Conservation (phyloP, 805 yeast species). For the Nakazawaea ambrosiae region DNA sequence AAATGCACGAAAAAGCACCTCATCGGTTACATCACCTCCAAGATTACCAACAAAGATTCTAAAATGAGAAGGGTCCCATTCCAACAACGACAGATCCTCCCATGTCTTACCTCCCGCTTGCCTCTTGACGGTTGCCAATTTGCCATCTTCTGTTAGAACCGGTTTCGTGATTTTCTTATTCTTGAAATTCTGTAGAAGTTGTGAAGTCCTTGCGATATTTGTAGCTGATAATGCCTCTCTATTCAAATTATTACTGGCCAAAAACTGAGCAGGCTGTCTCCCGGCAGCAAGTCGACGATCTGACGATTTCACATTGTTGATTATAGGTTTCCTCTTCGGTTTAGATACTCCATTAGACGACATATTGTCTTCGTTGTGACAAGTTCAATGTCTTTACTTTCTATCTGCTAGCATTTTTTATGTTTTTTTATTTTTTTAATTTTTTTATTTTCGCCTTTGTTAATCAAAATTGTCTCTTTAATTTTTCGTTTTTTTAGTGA, state of each 20-base stretch:
- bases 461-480: too few species aligned
- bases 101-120: constrained; percentile 39
- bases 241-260: constrained; percentile 21
- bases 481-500: too few species aligned
- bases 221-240: constrained; percentile 19
- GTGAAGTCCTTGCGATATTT: constrained; percentile 14
- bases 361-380: too few species aligned
- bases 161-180: constrained; percentile 8
- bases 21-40: constrained; percentile 60
- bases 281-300: constrained; percentile 53
- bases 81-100: constrained; percentile 40
- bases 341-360: constrained; percentile 6
- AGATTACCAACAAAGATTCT: constrained; percentile 70
- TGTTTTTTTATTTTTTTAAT: too few species aligned
- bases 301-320: constrained; percentile 30
- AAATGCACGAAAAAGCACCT: constrained; percentile 48
- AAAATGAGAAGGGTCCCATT: constrained; percentile 69
- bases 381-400: too few species aligned
- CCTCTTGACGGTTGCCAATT: constrained; percentile 26
- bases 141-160: constrained; percentile 22
- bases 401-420: not conserved
- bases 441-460: too few species aligned
- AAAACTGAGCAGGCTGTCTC: constrained; percentile 36
- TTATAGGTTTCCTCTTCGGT: constrained; percentile 7
- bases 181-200: constrained; percentile 14